Conservation (phyloP, 2,329 filamentous ascomycete species). For the Cladosporium sp. region DNA sequence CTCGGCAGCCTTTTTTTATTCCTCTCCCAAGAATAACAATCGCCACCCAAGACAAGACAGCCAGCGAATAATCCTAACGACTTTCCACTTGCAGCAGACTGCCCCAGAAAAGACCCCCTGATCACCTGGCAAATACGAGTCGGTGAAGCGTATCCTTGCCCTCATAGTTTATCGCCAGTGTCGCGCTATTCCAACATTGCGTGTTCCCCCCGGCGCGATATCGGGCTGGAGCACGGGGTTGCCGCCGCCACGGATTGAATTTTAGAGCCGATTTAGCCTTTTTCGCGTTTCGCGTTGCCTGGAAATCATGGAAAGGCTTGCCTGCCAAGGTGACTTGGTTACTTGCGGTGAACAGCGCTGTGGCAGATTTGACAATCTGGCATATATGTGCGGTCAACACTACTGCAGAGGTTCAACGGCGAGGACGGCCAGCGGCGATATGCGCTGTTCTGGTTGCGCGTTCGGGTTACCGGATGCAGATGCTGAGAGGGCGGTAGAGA, state of each 20-base stretch:
- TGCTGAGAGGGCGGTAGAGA: not conserved
- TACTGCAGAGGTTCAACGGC: not conserved
- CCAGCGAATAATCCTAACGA: not conserved
- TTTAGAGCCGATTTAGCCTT: not conserved
- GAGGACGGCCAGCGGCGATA: not conserved
- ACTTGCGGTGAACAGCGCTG: constrained; percentile 5
- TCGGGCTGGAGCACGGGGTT: not conserved
- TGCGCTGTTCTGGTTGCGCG: not conserved
- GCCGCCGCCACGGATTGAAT: not conserved
- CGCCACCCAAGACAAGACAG: not conserved
- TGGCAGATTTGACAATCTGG: not conserved
- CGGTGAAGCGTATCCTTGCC: constrained; percentile 12
- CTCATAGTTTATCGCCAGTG: not conserved
- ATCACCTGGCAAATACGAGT: constrained; percentile 1
- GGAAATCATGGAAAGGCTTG: not conserved
- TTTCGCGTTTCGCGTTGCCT: not conserved
- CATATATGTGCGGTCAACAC: not conserved
- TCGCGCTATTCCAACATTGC: constrained; percentile 6
- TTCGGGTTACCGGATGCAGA: not conserved
- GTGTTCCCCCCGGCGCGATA: constrained; percentile 10
- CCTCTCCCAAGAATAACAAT: not conserved
- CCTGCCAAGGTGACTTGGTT: constrained; percentile 2
- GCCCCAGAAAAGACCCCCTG: not conserved
- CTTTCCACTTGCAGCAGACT: not conserved
- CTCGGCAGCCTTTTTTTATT: not conserved